These are phyloP conservation scores for Aspergillus brunneoviolaceus DNA, from an alignment of 2,329 filamentous ascomycete genomes.

Conservation along the genomic window DNA sequence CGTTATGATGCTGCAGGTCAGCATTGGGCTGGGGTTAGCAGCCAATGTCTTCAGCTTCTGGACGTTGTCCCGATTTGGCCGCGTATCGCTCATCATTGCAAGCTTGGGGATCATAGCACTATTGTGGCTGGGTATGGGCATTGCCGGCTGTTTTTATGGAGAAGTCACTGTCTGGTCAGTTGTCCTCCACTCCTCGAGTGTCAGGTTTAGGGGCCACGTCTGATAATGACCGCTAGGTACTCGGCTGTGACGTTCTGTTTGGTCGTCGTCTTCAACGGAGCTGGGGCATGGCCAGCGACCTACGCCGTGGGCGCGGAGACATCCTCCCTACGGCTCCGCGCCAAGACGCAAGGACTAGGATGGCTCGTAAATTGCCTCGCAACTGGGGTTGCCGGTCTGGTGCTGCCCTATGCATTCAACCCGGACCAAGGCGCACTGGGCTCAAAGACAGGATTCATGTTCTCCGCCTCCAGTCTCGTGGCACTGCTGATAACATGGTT, in stretches of 20 bases:
- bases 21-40: slow-evolving; percentile 47
- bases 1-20: slow-evolving; percentile 48
- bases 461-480: slow-evolving; percentile 34
- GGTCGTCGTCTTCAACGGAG: slow-evolving; percentile 42
- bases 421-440: slow-evolving; percentile 43
- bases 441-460: slow-evolving; percentile 46
- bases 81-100: slow-evolving; percentile 35
- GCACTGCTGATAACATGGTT: slow-evolving; percentile 42
- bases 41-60: slow-evolving; percentile 49
- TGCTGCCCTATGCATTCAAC: slow-evolving; percentile 55
- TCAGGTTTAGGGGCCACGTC: background rate
- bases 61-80: slow-evolving; percentile 43
- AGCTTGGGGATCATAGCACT: slow-evolving; percentile 30
- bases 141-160: slow-evolving; percentile 48
- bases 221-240: slow-evolving; percentile 32
- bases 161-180: slow-evolving; percentile 42
- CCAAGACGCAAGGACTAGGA: slow-evolving; percentile 40
- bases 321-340: slow-evolving; percentile 38
- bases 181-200: slow-evolving; percentile 10
- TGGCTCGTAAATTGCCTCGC: slow-evolving; percentile 45
- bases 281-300: slow-evolving; percentile 38
- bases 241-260: slow-evolving; percentile 46
- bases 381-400: slow-evolving; percentile 47
- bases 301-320: slow-evolving; percentile 39
- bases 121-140: slow-evolving; percentile 49